Evolutionary conservation across 352 stramenopile genomes (phyloP).

Genomic region (Blastocystis sp.): DNA sequence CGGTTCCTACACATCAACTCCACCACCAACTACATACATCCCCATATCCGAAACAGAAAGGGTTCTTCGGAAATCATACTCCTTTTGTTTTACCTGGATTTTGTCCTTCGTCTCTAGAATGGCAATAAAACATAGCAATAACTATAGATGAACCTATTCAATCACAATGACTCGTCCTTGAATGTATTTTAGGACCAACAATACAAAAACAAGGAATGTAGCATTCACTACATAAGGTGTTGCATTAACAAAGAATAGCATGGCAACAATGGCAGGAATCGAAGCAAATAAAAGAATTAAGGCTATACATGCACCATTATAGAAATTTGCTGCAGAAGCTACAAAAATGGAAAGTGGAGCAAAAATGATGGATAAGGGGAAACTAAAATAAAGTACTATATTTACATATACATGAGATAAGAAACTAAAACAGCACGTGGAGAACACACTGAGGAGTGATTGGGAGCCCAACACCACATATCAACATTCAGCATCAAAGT

Average conservation of each 20-base stretch:
- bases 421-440: background rate
- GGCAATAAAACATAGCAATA: slow-evolving; percentile 1
- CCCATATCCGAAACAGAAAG: slow-evolving; percentile 11
- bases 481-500: background rate
- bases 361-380: slow-evolving; percentile 30
- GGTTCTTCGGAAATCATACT: slow-evolving; percentile 6
- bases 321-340: background rate
- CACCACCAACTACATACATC: background rate
- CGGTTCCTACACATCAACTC: background rate
- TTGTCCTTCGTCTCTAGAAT: slow-evolving; percentile 55
- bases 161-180: background rate
- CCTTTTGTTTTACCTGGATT: background rate
- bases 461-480: slow-evolving; percentile 3
- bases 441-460: slow-evolving; percentile 2
- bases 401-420: background rate
- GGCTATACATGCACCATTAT: background rate
- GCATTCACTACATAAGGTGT: background rate
- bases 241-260: background rate
- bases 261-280: background rate
- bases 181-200: background rate
- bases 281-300: background rate
- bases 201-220: background rate
- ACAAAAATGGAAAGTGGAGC: background rate
- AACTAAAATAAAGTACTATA: background rate
- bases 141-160: background rate